These are phyloP conservation scores for Naganishia albida DNA, from an alignment of 1,284 basidiomycete species.

Conservation along the genomic window DNA sequence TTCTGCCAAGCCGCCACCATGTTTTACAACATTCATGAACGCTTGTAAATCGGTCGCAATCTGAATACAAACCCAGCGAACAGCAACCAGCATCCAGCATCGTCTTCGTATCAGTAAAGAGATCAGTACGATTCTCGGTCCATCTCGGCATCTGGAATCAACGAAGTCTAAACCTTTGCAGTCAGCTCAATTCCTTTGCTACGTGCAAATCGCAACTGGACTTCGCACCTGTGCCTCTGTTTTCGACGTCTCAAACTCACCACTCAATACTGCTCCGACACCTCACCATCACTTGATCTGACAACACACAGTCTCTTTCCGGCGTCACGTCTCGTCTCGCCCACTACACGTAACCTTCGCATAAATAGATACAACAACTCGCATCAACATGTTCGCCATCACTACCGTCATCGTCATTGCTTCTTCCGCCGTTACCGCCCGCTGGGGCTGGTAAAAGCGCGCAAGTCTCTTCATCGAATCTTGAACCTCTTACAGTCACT, in stretches of 20 bases:
- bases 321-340: not conserved
- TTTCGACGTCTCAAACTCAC: not conserved
- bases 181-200: not conserved
- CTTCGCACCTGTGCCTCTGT: too few species aligned
- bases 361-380: constrained; percentile 21
- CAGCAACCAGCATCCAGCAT: not conserved
- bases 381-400: constrained; percentile 20
- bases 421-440: constrained; percentile 23
- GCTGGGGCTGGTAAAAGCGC: constrained; percentile 23
- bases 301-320: not conserved
- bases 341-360: not conserved
- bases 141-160: not conserved
- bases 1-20: not conserved
- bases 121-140: not conserved
- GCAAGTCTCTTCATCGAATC: constrained; percentile 1
- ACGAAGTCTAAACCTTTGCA: too few species aligned
- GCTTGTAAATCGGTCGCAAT: constrained; percentile 25
- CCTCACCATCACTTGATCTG: not conserved
- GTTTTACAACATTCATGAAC: constrained; percentile 24
- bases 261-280: not conserved
- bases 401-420: constrained; percentile 14
- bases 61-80: not conserved
- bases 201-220: too few species aligned
- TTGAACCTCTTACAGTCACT: constrained; percentile 20
- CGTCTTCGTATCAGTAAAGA: not conserved